Evolutionary conservation across 2,329 filamentous ascomycete species (phyloP).

Genomic region (Fonsecaea monophora): DNA sequence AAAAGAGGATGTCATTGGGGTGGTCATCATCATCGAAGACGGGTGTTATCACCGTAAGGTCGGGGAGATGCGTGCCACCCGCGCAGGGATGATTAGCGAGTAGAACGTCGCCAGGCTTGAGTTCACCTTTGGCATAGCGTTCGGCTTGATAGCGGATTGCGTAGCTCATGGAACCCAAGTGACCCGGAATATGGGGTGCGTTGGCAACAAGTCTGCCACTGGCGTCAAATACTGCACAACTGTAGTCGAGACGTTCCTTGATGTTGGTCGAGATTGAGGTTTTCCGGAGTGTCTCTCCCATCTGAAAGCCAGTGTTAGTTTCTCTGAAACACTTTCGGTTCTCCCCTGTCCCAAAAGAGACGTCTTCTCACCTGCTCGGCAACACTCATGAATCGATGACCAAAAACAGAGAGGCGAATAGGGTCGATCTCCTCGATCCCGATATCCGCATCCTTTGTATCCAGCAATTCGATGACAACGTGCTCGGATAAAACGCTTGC

Average conservation of each 20-base stretch:
- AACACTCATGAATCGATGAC: constrained; percentile 83
- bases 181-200: constrained; percentile 79
- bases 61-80: constrained; percentile 80
- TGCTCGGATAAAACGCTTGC: constrained; percentile 49
- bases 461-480: constrained; percentile 64
- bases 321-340: not conserved
- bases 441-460: constrained; percentile 57
- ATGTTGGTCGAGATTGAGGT: constrained; percentile 81
- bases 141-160: constrained; percentile 76
- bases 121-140: constrained; percentile 71
- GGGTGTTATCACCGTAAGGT: constrained; percentile 78
- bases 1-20: constrained; percentile 70
- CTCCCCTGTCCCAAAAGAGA: too few relatives aligned
- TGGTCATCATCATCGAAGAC: constrained; percentile 71
- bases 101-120: constrained; percentile 77
- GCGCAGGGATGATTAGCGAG: constrained; percentile 81
- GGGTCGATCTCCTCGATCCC: constrained; percentile 66
- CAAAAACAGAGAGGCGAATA: constrained; percentile 79
- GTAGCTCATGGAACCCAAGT: constrained; percentile 84
- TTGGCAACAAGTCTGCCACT: constrained; percentile 72
- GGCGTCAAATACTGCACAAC: constrained; percentile 79
- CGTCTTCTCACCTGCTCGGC: constrained; percentile 59
- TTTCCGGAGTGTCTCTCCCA: constrained; percentile 80
- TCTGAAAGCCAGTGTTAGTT: constrained; percentile 56
- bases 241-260: constrained; percentile 81